Percentiles rank a stretch among this genome's conserved stretches.
Evolutionary conservation across 129 eudicot species (phyloP).

Genomic region (Deinandra increscens): DNA sequence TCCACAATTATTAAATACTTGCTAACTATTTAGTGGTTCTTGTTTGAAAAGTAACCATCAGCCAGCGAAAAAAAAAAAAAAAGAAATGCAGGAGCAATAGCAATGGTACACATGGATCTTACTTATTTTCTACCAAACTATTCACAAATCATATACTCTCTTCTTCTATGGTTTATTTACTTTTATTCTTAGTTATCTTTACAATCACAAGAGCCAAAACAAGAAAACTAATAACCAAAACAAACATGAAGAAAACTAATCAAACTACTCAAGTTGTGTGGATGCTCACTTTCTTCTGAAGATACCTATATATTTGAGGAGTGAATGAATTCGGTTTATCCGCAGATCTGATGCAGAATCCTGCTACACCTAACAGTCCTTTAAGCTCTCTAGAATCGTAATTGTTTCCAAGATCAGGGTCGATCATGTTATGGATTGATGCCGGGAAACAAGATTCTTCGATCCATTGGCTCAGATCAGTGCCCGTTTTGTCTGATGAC

Average conservation of each 20-base stretch:
- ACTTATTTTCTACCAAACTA: conserved; percentile 15
- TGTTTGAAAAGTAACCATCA: too few species aligned
- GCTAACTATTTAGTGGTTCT: too few species aligned
- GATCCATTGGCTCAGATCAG: conserved; percentile 71
- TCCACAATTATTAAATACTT: too few species aligned
- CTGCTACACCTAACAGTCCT: conserved; percentile 71
- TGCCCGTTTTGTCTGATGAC: conserved; percentile 58
- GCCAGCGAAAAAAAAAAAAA: too few species aligned
- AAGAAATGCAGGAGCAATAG: background rate
- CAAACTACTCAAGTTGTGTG: conserved; percentile 21
- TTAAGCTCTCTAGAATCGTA: conserved; percentile 65
- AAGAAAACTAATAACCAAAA: background rate
- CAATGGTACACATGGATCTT: too few species aligned
- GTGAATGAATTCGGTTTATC: conserved; percentile 53
- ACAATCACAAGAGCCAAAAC: conserved; percentile 4
- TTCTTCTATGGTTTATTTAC: background rate
- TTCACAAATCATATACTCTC: conserved; percentile 22
- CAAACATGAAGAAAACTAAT: background rate
- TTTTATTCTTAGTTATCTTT: conserved; percentile 13
- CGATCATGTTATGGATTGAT: conserved; percentile 69
- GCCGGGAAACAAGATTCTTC: conserved; percentile 47
- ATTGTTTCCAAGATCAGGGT: conserved; percentile 83
- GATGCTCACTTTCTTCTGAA: conserved; percentile 61
- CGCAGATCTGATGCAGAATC: conserved; percentile 62
- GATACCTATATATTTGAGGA: conserved; percentile 69